A percentile compares a stretch with the other conserved stretches of the same genome.
These are phyloP conservation scores for Miscanthus sacchariflorus DNA, from an alignment of 202 grass and related monocot species.

Conservation along the genomic window DNA sequence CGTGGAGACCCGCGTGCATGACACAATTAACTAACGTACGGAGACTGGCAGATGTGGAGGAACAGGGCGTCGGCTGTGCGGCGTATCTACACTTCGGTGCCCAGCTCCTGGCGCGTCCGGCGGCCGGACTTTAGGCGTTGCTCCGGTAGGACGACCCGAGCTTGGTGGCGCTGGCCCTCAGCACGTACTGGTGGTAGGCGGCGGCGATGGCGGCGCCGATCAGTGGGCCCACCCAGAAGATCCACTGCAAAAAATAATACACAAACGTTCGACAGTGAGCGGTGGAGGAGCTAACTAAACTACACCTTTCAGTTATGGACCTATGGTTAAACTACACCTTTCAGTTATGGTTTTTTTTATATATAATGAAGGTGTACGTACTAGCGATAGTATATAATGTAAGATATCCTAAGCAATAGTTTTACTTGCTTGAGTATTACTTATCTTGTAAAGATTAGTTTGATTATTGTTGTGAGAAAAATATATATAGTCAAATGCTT, in stretches of 20 bases:
- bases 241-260: conserved; percentile 55
- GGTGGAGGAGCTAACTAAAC: background rate
- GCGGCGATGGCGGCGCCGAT: conserved; percentile 82
- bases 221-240: conserved; percentile 83
- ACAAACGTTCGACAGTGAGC: background rate
- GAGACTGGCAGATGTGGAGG: background rate
- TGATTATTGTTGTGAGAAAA: background rate
- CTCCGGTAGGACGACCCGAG: conserved; percentile 73
- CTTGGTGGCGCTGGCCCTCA: conserved; percentile 70
- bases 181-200: conserved; percentile 70
- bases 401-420: background rate
- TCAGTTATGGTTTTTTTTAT: background rate
- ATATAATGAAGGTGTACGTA: background rate
- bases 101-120: background rate
- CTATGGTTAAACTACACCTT: background rate
- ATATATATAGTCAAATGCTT: conserved; percentile 31
- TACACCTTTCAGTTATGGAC: background rate
- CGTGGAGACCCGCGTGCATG: background rate
- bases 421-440: background rate
- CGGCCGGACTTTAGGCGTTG: conserved; percentile 49
- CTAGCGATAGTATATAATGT: background rate
- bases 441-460: conserved; percentile 35
- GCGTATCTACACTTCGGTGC: conserved; percentile 55
- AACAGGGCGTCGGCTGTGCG: conserved; percentile 19
- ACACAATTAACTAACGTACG: background rate